Evolutionary conservation across 306 rosid genomes (phyloP).

Genomic region (Fragaria vesca): DNA sequence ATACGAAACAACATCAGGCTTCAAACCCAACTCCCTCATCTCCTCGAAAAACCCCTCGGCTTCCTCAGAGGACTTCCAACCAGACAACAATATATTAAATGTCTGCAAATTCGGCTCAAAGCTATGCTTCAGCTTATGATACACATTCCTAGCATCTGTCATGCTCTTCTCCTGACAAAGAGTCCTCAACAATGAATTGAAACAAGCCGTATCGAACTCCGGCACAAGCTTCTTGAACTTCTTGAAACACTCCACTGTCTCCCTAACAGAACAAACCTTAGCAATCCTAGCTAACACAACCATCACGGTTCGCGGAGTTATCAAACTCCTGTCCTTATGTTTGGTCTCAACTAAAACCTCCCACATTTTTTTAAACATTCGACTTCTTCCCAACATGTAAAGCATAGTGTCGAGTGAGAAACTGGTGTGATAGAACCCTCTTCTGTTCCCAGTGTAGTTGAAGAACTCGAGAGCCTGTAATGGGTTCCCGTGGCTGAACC

Average conservation of each 20-base stretch:
- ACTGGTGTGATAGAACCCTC: slow-evolving; percentile 71
- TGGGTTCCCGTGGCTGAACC: slow-evolving; percentile 84
- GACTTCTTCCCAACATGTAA: slow-evolving; percentile 68
- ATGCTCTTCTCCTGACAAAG: slow-evolving; percentile 93
- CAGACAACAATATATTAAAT: slow-evolving; percentile 73
- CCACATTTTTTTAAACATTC: slow-evolving; percentile 61
- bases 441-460: slow-evolving; percentile 52
- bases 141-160: slow-evolving; percentile 88
- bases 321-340: slow-evolving; percentile 41
- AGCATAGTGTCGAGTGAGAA: slow-evolving; percentile 79
- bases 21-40: slow-evolving; percentile 73
- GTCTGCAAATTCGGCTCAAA: slow-evolving; percentile 75
- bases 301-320: slow-evolving; percentile 70
- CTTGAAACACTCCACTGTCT: slow-evolving; percentile 73
- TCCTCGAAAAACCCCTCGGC: slow-evolving; percentile 81
- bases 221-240: slow-evolving; percentile 70
- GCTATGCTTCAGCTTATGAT: slow-evolving; percentile 62
- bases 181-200: slow-evolving; percentile 77
- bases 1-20: slow-evolving; percentile 74
- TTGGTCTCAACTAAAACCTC: slow-evolving; percentile 49
- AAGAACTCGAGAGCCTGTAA: slow-evolving; percentile 70
- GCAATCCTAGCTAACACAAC: slow-evolving; percentile 73
- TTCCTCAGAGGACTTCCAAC: slow-evolving; percentile 84
- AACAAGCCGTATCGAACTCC: slow-evolving; percentile 52
- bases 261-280: slow-evolving; percentile 75